Conservation (phyloP, 371 early-diverging fungal species). For the Mortierella sp. region DNA sequence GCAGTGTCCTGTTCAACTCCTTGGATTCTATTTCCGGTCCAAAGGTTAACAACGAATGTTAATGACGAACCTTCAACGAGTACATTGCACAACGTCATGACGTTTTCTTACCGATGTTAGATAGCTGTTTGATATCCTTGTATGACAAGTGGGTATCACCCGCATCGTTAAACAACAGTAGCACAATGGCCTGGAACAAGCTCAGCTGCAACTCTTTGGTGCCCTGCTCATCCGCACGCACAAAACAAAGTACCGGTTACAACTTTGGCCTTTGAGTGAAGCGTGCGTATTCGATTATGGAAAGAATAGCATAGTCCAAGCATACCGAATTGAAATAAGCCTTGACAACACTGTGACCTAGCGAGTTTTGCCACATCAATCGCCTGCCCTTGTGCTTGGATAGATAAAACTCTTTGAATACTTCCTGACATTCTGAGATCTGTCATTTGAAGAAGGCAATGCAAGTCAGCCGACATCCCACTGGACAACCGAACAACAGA, state of each 20-base stretch:
- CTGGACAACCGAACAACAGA: not conserved
- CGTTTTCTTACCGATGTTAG: slow-evolving; percentile 63
- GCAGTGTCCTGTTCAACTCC: slow-evolving; percentile 83
- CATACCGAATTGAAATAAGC: slow-evolving; percentile 68
- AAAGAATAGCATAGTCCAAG: too few species aligned
- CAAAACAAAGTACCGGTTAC: not conserved
- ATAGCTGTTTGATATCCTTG: slow-evolving; percentile 70
- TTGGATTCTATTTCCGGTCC: slow-evolving; percentile 61
- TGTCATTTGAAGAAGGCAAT: slow-evolving; percentile 27
- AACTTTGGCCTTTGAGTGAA: too few species aligned
- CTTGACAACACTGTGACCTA: slow-evolving; percentile 79
- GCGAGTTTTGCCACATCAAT: slow-evolving; percentile 86
- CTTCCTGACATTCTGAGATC: slow-evolving; percentile 71
- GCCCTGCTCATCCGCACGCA: slow-evolving; percentile 55
- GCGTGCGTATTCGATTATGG: too few species aligned
- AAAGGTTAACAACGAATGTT: not conserved
- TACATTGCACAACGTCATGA: not conserved
- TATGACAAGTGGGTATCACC: slow-evolving; percentile 60
- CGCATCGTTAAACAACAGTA: slow-evolving; percentile 81
- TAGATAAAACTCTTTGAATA: slow-evolving; percentile 81
- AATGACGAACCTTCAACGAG: not conserved
- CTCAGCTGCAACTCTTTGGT: slow-evolving; percentile 79
- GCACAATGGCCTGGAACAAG: slow-evolving; percentile 77
- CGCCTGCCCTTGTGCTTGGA: slow-evolving; percentile 81
- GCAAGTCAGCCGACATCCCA: not conserved